Evolutionary conservation across 345 rosid genomes (phyloP), one percentile per base, ranked within the genome.

Genomic region (Cardamine occulta): DNA sequence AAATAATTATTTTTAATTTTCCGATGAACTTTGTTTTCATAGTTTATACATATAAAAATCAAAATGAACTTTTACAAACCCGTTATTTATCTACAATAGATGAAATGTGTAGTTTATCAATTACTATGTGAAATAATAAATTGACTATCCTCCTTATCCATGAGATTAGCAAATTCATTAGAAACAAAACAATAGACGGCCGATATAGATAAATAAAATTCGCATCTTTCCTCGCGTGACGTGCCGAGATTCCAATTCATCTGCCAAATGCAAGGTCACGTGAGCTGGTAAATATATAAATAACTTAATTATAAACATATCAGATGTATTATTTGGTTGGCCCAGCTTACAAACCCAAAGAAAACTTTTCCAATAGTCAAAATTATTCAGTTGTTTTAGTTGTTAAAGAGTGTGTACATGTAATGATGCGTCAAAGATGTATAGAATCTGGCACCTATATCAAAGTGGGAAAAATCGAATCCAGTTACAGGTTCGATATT

Each of bases 241-340:
- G 69, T 29, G 56, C 48, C 63, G 74, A 75, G 74, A 75, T 68
- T 68, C 74, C 39, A 61, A 75, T 39, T 40, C 69, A 29, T 61
- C 63, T 61, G 74, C 68, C 74, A 75, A 55, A 64, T 56, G 75
- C 75, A 75, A 60, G 2, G 23, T 68, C 79, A 61, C 74, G 74
- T 75, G 74, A 61, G 61, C 63, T 68, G 35, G 42, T 56, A 31
- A 31, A 5, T 31, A 2, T 1, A 7, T 34, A 49, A 3, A 28
- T 51, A 18, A 51, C 11, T 53, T 18, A 23, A 6, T 17, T 52
- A n/a, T 59, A 39, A 12, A 60, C 42, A 21, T 49, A 32, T 26
- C 14, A 35, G 6, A 24, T 71, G 49, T 37, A 17, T 24, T 49
- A 31, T 37, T 23, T 40, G 44, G 34, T 39, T 72, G 68, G 21